phyloP scores from a whole-genome alignment of 352 stramenopile genomes.

The Phytophthora palmivora region DNA sequence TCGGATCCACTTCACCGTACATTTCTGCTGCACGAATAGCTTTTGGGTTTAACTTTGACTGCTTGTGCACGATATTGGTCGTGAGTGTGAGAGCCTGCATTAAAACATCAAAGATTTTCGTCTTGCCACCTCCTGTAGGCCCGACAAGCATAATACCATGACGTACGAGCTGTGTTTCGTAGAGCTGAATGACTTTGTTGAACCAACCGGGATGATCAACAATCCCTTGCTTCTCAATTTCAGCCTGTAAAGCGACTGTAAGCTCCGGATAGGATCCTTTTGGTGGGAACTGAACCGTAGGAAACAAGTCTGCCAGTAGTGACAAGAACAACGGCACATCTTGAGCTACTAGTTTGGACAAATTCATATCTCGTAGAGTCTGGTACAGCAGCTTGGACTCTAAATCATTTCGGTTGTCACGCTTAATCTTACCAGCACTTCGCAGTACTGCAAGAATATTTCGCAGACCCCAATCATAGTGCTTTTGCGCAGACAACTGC shows the following conservation, averaged over 20 bases:
- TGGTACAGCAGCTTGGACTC: slow-evolving; percentile 91
- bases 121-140: slow-evolving; percentile 97
- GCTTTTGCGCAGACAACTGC: slow-evolving; percentile 92
- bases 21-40: slow-evolving; percentile 97
- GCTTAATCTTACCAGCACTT: slow-evolving; percentile 92
- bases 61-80: slow-evolving; percentile 94
- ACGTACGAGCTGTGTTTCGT: slow-evolving; percentile 97
- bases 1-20: slow-evolving; percentile 97
- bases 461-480: slow-evolving; percentile 93
- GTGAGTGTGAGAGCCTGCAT: slow-evolving; percentile 93
- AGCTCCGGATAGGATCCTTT: slow-evolving; percentile 98
- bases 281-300: slow-evolving; percentile 87
- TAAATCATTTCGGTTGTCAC: slow-evolving; percentile 88
- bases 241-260: slow-evolving; percentile 82
- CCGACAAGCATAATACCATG: slow-evolving; percentile 99
- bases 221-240: slow-evolving; percentile 94
- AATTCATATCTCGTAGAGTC: slow-evolving; percentile 97
- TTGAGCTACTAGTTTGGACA: slow-evolving; percentile 98
- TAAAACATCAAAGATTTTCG: slow-evolving; percentile 96
- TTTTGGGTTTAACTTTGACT: slow-evolving; percentile 98
- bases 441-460: slow-evolving; percentile 92
- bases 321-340: slow-evolving; percentile 98
- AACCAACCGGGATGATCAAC: slow-evolving; percentile 90
- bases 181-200: slow-evolving; percentile 98
- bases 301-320: slow-evolving; percentile 97